phyloP scores from a whole-genome alignment of 257 asterid species.

The Petunia secreta region DNA sequence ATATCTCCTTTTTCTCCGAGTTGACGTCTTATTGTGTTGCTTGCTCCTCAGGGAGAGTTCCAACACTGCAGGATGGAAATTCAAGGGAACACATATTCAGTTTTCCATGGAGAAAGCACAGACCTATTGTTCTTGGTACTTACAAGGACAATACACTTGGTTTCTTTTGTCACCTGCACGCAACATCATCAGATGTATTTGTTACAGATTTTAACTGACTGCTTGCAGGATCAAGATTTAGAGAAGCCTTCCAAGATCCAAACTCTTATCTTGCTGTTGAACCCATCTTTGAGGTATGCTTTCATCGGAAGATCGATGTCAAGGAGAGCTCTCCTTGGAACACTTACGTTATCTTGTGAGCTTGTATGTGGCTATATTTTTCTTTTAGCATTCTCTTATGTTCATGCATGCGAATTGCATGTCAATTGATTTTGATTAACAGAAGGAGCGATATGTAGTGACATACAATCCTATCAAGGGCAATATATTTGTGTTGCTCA shows the following conservation, averaged over 20 bases:
- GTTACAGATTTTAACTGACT: conserved; percentile 19
- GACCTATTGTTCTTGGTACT: conserved; percentile 91
- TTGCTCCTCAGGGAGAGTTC: conserved; percentile 82
- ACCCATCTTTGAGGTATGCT: conserved; percentile 87
- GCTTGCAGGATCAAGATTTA: conserved; percentile 86
- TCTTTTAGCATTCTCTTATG: background rate
- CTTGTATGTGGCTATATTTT: conserved; percentile 10
- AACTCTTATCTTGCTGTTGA: conserved; percentile 75
- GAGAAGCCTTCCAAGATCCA: conserved; percentile 96
- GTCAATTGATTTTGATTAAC: conserved; percentile 33
- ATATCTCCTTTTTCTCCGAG: conserved; percentile 10
- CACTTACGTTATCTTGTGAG: conserved; percentile 5
- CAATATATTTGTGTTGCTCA: conserved; percentile 80
- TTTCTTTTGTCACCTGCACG: conserved; percentile 20
- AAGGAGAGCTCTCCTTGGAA: conserved; percentile 4
- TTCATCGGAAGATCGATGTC: conserved; percentile 24
- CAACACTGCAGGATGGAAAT: conserved; percentile 91
- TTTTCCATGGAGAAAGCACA: conserved; percentile 82
- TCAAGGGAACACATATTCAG: conserved; percentile 68
- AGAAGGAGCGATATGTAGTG: conserved; percentile 86
- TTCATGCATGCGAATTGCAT: conserved; percentile 21
- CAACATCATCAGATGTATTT: conserved; percentile 27
- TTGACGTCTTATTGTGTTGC: conserved; percentile 27
- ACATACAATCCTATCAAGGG: conserved; percentile 88
- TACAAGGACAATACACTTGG: conserved; percentile 22